phyloP scores from a whole-genome alignment of 495 filamentous ascomycete species.

The Wilcoxina mikolae region DNA sequence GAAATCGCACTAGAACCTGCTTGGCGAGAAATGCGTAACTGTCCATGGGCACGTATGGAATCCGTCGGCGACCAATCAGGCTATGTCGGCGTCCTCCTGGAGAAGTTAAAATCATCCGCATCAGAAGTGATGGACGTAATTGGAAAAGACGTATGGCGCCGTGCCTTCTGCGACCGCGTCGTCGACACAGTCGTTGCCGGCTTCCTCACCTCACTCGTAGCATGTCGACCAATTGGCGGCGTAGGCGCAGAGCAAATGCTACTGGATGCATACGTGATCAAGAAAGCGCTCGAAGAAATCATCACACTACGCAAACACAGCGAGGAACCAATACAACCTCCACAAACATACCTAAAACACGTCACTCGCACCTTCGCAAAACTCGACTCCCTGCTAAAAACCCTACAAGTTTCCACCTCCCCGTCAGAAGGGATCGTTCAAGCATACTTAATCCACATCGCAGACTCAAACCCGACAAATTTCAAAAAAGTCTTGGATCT shows the following conservation, averaged over 20 bases:
- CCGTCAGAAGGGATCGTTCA: conserved; percentile 90
- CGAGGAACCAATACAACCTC: conserved; percentile 33
- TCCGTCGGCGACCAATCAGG: conserved; percentile 89
- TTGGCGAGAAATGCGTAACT: conserved; percentile 96
- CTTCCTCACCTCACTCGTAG: conserved; percentile 72
- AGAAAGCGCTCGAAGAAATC: conserved; percentile 60
- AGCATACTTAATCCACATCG: conserved; percentile 90
- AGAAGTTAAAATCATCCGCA: not conserved
- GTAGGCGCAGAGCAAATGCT: conserved; percentile 98
- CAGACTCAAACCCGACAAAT: conserved; percentile 77
- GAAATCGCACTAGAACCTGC: conserved; percentile 67
- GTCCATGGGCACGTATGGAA: conserved; percentile 88
- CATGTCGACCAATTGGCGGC: conserved; percentile 78
- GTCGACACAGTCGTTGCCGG: conserved; percentile 68
- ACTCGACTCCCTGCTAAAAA: conserved; percentile 87
- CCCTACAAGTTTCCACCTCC: conserved; percentile 79
- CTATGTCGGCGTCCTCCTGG: conserved; percentile 67
- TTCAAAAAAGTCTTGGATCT: conserved; percentile 93
- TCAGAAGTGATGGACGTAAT: conserved; percentile 56
- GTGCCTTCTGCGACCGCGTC: conserved; percentile 86
- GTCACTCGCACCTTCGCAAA: conserved; percentile 72
- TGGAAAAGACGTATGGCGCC: conserved; percentile 84
- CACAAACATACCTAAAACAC: conserved; percentile 64
- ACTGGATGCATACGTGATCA: conserved; percentile 81
- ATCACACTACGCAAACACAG: conserved; percentile 39